These are phyloP conservation scores for Gossypium ekmanianum DNA, from an alignment of 345 rosid species.

Conservation along the genomic window DNA sequence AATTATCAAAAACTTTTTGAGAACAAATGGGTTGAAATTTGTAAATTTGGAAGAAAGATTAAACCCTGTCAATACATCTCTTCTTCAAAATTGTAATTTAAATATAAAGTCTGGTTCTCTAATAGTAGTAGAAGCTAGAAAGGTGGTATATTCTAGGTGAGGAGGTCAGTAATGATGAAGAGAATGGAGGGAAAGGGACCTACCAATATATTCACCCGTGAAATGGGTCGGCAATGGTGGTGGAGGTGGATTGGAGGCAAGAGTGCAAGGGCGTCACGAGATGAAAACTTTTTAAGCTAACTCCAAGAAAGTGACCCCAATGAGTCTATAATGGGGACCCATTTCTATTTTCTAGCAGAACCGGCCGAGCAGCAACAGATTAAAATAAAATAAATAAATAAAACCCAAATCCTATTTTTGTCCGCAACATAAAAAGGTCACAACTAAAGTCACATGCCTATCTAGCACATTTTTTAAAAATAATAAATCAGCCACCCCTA, in stretches of 20 bases:
- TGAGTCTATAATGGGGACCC: slow-evolving; percentile 15
- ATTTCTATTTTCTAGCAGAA: slow-evolving; percentile 14
- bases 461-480: neutral
- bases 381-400: neutral
- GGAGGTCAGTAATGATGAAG: neutral
- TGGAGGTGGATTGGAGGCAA: slow-evolving; percentile 14
- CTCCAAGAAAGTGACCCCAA: slow-evolving; percentile 15
- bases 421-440: neutral
- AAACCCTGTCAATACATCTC: no score
- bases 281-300: neutral
- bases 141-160: neutral
- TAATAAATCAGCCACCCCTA: neutral
- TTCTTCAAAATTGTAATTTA: no score
- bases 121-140: neutral
- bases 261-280: slow-evolving; percentile 34
- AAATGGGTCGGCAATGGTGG: slow-evolving; percentile 49
- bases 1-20: no score
- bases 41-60: no score
- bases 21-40: no score
- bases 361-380: slow-evolving; percentile 19
- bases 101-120: no score
- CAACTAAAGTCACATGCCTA: neutral
- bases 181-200: slow-evolving; percentile 7
- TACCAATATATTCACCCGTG: slow-evolving; percentile 28
- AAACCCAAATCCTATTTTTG: neutral